Base-by-base conservation (phyloP, 2,329 filamentous ascomycete genomes). In the Phaeomoniella chlamydospora region DNA sequence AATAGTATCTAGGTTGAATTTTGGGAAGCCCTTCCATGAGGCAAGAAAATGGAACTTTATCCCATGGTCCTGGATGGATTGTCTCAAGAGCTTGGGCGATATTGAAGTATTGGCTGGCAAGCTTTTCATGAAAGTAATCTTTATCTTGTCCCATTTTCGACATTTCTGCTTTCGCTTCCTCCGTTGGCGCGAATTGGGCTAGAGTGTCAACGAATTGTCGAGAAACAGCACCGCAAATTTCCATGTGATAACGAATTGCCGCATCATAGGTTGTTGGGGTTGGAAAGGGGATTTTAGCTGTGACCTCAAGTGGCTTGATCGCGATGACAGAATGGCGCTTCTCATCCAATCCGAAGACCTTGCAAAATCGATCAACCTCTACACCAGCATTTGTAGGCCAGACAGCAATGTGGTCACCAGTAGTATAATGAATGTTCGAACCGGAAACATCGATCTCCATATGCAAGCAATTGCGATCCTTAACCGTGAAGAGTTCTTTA, bases 1-100 rank as follows among this genome's bases (percentile, higher is more conserved):
- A 98, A 67, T 98, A 98, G 70, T 96, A 98, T 34, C 90, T 84
- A 29, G 90, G 88, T 59, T 98, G 90, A 39, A 98, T 76, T 68
- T 94, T 96, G 61, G 78, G 83, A 42, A 98, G 61, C 45, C 85
- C 82, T 67, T 98, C 90, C 46, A 98, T 86, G 49, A 96, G 77
- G 49, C 87, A 77, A 5, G 90, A 94, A 64, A 98, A 96, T 12
- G 90, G 92, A 38, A 94, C 77, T 37, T 76, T 77, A 37, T 74
- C 66, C 82, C 90, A 98, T 58, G 82, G 65, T 34, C 80, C 77
- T 19, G 79, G 77, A 48, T 76, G 71, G 43, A 90, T 70, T 35
- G 68, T 70, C 45, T 84, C 69, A 29, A 98, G 71, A 34, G 90
- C 74, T 51, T 92, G 81, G 10, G 85, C 80, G 50, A 98, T 85